Percentiles rank a stretch among this genome's conserved stretches.
phyloP scores from a whole-genome alignment of 768 basidiomycete genomes.

The Boletellus ananas region DNA sequence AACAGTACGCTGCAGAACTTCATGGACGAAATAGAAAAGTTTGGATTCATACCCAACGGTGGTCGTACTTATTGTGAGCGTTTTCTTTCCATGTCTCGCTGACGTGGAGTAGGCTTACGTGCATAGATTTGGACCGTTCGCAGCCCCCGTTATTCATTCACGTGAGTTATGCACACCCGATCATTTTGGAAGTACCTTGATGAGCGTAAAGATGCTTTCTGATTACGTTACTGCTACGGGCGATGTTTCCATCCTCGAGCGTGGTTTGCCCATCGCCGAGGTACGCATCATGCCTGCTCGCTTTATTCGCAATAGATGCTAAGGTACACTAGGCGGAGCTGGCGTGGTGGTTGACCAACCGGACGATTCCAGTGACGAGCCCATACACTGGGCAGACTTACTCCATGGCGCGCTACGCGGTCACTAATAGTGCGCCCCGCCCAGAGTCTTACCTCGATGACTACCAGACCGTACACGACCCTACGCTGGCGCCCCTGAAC shows the following conservation, averaged over 20 bases:
- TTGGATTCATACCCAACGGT: conserved; percentile 94
- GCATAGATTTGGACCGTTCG: conserved; percentile 77
- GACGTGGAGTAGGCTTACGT: not conserved
- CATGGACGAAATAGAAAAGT: conserved; percentile 82
- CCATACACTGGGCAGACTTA: conserved; percentile 68
- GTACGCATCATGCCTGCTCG: conserved; percentile 32
- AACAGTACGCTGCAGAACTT: conserved; percentile 86
- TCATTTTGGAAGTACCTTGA: not conserved
- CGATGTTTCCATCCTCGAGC: conserved; percentile 68
- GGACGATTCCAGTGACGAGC: conserved; percentile 61
- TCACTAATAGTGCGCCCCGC: conserved; percentile 80
- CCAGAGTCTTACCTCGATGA: conserved; percentile 85
- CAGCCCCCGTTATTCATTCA: conserved; percentile 89
- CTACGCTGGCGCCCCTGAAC: conserved; percentile 53
- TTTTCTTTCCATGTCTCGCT: not conserved
- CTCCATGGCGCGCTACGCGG: conserved; percentile 67
- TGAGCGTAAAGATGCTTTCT: conserved; percentile 66
- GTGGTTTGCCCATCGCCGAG: conserved; percentile 84
- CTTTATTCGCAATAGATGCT: not conserved
- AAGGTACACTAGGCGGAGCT: conserved; percentile 58
- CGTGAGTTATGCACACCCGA: conserved; percentile 34
- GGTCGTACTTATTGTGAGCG: conserved; percentile 82
- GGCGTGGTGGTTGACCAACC: conserved; percentile 76
- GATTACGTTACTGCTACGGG: conserved; percentile 72
- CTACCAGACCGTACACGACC: conserved; percentile 73